phyloP scores from a whole-genome alignment of 805 yeast species.

The Monosporozyma aerobia region DNA sequence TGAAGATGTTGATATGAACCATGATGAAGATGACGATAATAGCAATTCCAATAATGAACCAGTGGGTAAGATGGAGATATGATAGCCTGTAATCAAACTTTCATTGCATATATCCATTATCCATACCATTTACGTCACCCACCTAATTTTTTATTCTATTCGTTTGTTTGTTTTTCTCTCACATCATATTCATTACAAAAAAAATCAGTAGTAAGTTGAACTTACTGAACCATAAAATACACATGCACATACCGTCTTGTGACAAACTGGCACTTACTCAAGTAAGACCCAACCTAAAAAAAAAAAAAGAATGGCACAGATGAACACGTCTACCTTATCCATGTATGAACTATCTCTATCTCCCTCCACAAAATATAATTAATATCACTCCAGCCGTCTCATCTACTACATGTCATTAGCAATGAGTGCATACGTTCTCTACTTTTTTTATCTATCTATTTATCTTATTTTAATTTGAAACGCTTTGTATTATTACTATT shows the following conservation, averaged over 20 bases:
- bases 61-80: constrained; percentile 34
- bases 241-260: too few relatives aligned
- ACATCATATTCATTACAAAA: background rate
- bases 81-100: background rate
- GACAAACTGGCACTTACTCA: background rate
- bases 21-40: constrained; percentile 22
- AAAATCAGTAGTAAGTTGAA: background rate
- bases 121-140: background rate
- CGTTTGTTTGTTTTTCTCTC: background rate
- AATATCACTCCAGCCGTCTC: background rate
- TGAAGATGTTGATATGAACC: constrained; percentile 22
- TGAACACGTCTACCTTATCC: background rate
- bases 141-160: background rate
- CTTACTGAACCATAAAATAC: background rate
- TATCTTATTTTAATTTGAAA: background rate
- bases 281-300: background rate
- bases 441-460: background rate
- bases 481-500: background rate
- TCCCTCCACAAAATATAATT: background rate
- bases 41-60: constrained; percentile 22
- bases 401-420: background rate
- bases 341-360: background rate
- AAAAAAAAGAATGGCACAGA: background rate
- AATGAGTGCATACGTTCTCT: background rate
- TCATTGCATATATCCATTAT: background rate